phyloP scores from a whole-genome alignment of 2,329 filamentous ascomycete genomes.

The Phialophora chinensis region DNA sequence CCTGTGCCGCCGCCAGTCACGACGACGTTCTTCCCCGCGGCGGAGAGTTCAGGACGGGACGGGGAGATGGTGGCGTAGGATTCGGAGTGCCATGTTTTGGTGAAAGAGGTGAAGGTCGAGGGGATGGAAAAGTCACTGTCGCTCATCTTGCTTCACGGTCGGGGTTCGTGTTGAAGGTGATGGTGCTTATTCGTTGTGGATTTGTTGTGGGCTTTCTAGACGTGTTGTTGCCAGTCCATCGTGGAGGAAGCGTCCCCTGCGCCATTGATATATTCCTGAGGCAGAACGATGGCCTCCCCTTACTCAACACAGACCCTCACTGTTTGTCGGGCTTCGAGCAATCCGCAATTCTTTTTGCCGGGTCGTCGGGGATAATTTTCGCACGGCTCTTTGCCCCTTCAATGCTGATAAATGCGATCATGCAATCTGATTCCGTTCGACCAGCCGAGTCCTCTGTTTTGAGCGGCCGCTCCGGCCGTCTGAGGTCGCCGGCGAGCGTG shows the following conservation, averaged over 20 bases:
- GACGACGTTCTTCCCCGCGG: constrained; percentile 12
- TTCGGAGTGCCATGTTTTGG: constrained; percentile 3
- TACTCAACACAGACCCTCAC: not conserved
- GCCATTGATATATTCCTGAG: not conserved
- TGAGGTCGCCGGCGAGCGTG: not conserved
- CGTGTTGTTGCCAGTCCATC: not conserved
- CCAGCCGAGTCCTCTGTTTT: not conserved
- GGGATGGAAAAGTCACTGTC: constrained; percentile 1
- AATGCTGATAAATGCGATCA: not conserved
- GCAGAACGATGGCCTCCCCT: not conserved
- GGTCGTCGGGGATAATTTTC: not conserved
- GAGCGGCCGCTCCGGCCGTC: not conserved
- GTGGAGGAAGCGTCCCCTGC: not conserved
- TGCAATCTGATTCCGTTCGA: not conserved
- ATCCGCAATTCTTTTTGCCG: not conserved
- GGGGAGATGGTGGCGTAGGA: constrained; percentile 16
- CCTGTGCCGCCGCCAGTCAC: constrained; percentile 6
- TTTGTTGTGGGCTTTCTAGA: not conserved
- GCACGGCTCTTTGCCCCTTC: not conserved
- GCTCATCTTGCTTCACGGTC: not conserved
- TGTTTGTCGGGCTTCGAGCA: not conserved
- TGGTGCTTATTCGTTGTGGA: not conserved
- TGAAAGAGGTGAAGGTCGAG: constrained; percentile 14
- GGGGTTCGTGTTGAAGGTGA: not conserved
- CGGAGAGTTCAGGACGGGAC: constrained; percentile 2